Percentiles rank a stretch among this genome's conserved stretches.
Evolutionary conservation across 306 rosid genomes (phyloP).

Genomic region (Datisca glomerata): DNA sequence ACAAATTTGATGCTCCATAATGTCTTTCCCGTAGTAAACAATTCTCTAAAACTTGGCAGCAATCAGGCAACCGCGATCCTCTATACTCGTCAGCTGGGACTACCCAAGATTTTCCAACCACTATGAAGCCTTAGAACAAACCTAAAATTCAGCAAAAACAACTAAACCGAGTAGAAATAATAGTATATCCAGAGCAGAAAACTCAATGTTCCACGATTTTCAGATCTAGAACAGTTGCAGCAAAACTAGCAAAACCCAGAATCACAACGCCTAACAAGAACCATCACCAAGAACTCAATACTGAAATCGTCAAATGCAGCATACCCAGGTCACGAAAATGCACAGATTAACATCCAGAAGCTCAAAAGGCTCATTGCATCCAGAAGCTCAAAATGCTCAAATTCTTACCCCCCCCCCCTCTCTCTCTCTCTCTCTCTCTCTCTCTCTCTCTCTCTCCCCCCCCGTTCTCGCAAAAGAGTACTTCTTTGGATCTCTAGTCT

Average conservation of each 20-base stretch:
- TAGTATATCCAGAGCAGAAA: constrained; percentile 3
- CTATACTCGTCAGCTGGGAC: not conserved
- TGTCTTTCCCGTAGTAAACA: too few species aligned
- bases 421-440: too few species aligned
- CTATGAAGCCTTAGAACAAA: not conserved
- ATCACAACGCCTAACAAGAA: constrained; percentile 1
- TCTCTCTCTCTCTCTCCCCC: too few species aligned
- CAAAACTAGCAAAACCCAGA: constrained; percentile 13
- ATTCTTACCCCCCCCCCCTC: too few species aligned
- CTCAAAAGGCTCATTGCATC: too few species aligned
- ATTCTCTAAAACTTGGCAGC: too few species aligned
- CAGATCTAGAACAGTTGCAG: constrained; percentile 21
- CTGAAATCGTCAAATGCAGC: constrained; percentile 19
- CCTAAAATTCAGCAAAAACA: constrained; percentile 14
- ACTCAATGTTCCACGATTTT: not conserved
- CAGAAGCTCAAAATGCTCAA: too few species aligned
- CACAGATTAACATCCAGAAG: constrained; percentile 9
- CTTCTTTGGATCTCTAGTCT: too few species aligned
- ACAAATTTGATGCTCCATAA: too few species aligned
- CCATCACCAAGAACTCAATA: not conserved
- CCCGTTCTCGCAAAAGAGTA: too few species aligned
- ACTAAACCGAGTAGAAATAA: constrained; percentile 3
- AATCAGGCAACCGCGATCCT: constrained; percentile 2
- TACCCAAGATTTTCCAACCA: not conserved
- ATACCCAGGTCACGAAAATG: constrained; percentile 29